Percentiles rank a stretch among this genome's conserved stretches.
Evolutionary conservation across 305 asterid genomes (phyloP).

Genomic region (Solanum aculeatissimum): DNA sequence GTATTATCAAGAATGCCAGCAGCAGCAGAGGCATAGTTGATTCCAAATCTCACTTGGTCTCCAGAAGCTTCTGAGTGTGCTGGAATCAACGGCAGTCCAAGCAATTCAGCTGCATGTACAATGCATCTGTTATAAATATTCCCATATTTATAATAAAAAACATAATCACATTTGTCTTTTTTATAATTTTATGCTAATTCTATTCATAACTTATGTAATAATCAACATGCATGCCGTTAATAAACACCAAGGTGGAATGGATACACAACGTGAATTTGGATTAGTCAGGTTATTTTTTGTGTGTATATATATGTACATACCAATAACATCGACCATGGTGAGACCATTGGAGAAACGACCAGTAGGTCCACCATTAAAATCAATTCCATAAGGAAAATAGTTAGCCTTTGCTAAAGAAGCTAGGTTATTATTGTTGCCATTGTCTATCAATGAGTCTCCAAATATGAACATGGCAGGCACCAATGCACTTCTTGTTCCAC

Average conservation of each 20-base stretch:
- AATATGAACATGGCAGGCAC: constrained; percentile 79
- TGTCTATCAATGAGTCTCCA: constrained; percentile 67
- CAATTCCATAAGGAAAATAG: constrained; percentile 75
- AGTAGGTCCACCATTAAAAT: constrained; percentile 75
- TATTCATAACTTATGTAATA: not conserved
- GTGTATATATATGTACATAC: too few relatives aligned
- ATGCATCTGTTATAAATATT: not conserved
- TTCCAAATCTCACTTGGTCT: constrained; percentile 13
- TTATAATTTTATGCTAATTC: not conserved
- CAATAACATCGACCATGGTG: constrained; percentile 83
- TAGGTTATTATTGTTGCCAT: constrained; percentile 62
- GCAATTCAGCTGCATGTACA: constrained; percentile 16
- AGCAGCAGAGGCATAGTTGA: constrained; percentile 33
- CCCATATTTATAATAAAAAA: not conserved
- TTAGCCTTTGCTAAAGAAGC: constrained; percentile 81
- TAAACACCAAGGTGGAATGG: not conserved
- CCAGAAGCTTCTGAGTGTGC: constrained; percentile 5
- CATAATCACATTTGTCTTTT: not conserved
- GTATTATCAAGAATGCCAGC: constrained; percentile 27
- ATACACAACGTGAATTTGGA: not conserved
- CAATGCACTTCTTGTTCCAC: constrained; percentile 10
- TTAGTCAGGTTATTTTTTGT: not conserved
- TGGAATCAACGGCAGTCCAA: constrained; percentile 25
- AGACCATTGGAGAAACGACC: constrained; percentile 81
- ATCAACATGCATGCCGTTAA: not conserved